Percentiles rank a stretch among this genome's conserved stretches.
phyloP scores from a whole-genome alignment of 345 rosid genomes.

The Noccaea caerulescens region DNA sequence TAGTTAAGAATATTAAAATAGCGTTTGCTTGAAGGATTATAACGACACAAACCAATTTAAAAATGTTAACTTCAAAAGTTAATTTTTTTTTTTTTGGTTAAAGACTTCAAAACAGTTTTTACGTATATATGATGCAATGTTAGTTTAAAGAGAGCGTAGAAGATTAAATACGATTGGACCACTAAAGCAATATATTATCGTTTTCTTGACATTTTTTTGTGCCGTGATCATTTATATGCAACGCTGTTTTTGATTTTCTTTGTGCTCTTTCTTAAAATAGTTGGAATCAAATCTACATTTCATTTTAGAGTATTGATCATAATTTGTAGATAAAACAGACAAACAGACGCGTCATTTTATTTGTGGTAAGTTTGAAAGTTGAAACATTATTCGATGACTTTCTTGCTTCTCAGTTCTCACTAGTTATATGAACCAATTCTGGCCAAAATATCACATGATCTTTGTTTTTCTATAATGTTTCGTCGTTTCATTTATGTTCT shows the following conservation, averaged over 20 bases:
- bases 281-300: slow-evolving; percentile 26
- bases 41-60: background rate
- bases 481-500: background rate
- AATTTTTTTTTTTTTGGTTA: no score
- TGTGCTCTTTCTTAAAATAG: background rate
- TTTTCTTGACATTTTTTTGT: slow-evolving; percentile 9
- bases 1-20: background rate
- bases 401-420: slow-evolving; percentile 10
- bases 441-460: slow-evolving; percentile 1
- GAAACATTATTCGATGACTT: slow-evolving; percentile 16
- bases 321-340: slow-evolving; percentile 3
- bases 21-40: background rate
- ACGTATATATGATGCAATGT: no score
- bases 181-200: background rate
- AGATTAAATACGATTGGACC: slow-evolving; percentile 9
- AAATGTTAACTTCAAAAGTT: no score
- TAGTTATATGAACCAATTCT: background rate
- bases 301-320: background rate
- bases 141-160: background rate
- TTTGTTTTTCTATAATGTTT: no score
- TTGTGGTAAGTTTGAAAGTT: slow-evolving; percentile 28
- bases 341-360: slow-evolving; percentile 1
- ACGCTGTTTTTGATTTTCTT: background rate
- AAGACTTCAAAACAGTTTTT: background rate
- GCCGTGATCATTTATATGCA: slow-evolving; percentile 7